Evolutionary conservation across 208 protist genomes (phyloP).

Genomic region (Paratrypanosoma confusum): DNA sequence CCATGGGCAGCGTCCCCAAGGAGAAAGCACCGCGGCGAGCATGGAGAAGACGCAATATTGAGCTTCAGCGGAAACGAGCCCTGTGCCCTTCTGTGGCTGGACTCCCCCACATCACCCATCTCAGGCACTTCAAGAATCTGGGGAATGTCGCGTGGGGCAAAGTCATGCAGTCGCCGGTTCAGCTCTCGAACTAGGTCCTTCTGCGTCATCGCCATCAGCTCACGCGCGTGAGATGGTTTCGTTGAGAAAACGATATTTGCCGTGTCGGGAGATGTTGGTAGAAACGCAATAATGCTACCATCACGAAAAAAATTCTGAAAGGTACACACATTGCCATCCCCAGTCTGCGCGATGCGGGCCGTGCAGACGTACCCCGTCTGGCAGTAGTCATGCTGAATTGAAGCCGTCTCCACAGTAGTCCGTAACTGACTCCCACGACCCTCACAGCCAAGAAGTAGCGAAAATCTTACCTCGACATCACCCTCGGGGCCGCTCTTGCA

Average conservation of each 20-base stretch:
- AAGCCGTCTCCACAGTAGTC: slow-evolving; percentile 31
- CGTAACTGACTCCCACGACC: slow-evolving; percentile 65
- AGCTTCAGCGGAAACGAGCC: slow-evolving; percentile 64
- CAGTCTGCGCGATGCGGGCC: slow-evolving; percentile 44
- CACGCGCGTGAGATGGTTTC: slow-evolving; percentile 41
- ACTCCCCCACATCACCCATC: background rate
- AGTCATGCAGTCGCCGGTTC: slow-evolving; percentile 45
- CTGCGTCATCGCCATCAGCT: slow-evolving; percentile 36
- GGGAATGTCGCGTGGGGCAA: slow-evolving; percentile 66
- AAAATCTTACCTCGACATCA: slow-evolving; percentile 21
- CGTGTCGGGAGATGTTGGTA: slow-evolving; percentile 62
- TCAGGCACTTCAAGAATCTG: slow-evolving; percentile 60
- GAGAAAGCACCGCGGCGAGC: slow-evolving; percentile 46
- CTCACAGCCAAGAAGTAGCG: slow-evolving; percentile 70
- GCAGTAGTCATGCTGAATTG: slow-evolving; percentile 69
- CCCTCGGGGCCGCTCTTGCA: slow-evolving; percentile 10
- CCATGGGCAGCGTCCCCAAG: slow-evolving; percentile 84
- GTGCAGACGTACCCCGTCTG: slow-evolving; percentile 75
- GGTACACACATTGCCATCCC: slow-evolving; percentile 73
- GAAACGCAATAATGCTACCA: slow-evolving; percentile 70
- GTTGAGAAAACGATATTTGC: slow-evolving; percentile 82
- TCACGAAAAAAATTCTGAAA: slow-evolving; percentile 86
- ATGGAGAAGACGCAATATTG: slow-evolving; percentile 49
- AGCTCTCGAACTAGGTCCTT: slow-evolving; percentile 56
- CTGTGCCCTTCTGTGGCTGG: slow-evolving; percentile 19